Evolutionary conservation across 345 rosid species (phyloP).

Genomic region (Citrus australasica): DNA sequence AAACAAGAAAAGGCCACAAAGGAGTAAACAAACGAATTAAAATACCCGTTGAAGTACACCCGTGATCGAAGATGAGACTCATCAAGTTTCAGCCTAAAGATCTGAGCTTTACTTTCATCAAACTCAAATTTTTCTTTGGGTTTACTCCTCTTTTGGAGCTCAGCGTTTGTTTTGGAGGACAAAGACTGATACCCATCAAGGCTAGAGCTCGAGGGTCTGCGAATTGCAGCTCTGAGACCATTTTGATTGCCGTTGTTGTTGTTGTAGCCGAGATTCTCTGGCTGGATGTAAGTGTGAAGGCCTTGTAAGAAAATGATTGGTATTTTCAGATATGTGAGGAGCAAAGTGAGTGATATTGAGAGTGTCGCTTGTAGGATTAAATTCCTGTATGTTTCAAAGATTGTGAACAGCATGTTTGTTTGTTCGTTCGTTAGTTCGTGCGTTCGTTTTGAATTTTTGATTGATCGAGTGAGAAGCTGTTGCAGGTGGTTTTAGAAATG

Average conservation of each 20-base stretch:
- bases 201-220: constrained; percentile 48
- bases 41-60: constrained; percentile 58
- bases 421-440: too few relatives aligned
- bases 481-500: not conserved
- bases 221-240: constrained; percentile 64
- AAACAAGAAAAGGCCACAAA: constrained; percentile 44
- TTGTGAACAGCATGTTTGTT: constrained; percentile 32
- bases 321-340: constrained; percentile 54
- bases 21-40: constrained; percentile 39
- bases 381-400: constrained; percentile 47
- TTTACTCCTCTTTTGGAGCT: constrained; percentile 46
- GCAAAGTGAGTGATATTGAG: constrained; percentile 39
- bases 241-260: constrained; percentile 18
- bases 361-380: constrained; percentile 44
- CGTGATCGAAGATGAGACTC: constrained; percentile 70
- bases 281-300: constrained; percentile 83
- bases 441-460: not conserved
- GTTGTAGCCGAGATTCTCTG: constrained; percentile 56
- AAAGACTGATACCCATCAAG: constrained; percentile 26
- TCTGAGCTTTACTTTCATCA: constrained; percentile 91
- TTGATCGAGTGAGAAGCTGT: not conserved
- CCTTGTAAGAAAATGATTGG: constrained; percentile 67
- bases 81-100: constrained; percentile 85
- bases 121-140: constrained; percentile 78
- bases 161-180: constrained; percentile 37